Evolutionary conservation across 257 asterid genomes (phyloP), one percentile per base, ranked within the genome.

Genomic region (Paraleonurus japonicus): DNA sequence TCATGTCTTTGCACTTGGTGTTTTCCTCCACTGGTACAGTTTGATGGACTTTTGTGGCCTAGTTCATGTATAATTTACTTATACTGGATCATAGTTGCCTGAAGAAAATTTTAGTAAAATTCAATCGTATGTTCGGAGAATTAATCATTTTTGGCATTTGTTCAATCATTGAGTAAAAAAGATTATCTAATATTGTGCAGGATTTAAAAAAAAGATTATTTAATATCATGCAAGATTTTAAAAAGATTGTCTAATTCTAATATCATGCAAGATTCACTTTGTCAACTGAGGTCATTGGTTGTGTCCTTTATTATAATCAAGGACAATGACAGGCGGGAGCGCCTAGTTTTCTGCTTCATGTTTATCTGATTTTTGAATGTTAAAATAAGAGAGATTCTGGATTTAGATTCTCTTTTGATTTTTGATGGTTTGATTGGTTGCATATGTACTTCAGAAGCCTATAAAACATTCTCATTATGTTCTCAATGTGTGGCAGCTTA

Each of bases 361-460:
- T 43, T 37, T 48, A 19, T 57, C 28, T 51, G 3, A 4, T 57
- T 57, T 66, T 28, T 7, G 58, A 23, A 16, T 22, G 4, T 57
- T 43, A 35, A 39, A 28, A 64, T 35, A 24, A 9, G 57, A 54
- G 19, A 27, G 41, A 32, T 37, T 54, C 37, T 73, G 65, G 55
- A 23, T 20, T 54, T 65, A 53, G 3, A 16, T 54, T 23, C 70
- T 67, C 66, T 61, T 17, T 20, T 74, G 76, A 24, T 59, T 45
- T 30, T 8, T 79, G 41, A 35, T 35, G 1, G 11, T 7, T 35
- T 35, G 45, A 0, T 32, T 24, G 11, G 60, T 15, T 35, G 47
- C 72, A n/a, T n/a, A n/a, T n/a, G n/a, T n/a, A n/a, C n/a, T n/a
- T n/a, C n/a, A n/a, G n/a, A n/a, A n/a, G n/a, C n/a, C n/a, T n/a